These are phyloP conservation scores for Ceratobasidium sp. DNA, from an alignment of 1,284 basidiomycete species.

Conservation along the genomic window DNA sequence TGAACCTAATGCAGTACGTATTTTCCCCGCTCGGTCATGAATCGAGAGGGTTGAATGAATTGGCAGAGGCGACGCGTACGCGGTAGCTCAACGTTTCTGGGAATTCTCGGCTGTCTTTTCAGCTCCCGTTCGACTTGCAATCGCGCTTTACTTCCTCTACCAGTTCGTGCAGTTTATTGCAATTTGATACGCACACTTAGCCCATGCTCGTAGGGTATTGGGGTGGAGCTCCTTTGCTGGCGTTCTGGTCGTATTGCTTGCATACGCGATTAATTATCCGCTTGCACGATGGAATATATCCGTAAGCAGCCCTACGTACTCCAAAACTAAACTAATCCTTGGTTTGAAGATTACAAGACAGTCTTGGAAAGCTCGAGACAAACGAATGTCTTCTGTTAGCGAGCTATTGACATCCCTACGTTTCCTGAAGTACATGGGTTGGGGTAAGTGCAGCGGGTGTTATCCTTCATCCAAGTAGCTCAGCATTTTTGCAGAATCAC, in stretches of 20 bases:
- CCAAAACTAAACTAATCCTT: conserved; percentile 7
- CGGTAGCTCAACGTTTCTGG: conserved; percentile 79
- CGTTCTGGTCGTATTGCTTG: conserved; percentile 75
- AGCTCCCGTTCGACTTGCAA: conserved; percentile 78
- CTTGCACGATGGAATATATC: conserved; percentile 74
- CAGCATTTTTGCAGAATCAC: conserved; percentile 59
- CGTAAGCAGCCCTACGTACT: conserved; percentile 61
- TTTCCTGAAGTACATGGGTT: conserved; percentile 79
- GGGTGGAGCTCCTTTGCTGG: conserved; percentile 87
- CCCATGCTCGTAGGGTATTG: conserved; percentile 66
- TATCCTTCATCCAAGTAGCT: conserved; percentile 1
- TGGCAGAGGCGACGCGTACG: conserved; percentile 73
- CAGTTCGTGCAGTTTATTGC: conserved; percentile 61
- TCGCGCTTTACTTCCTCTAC: conserved; percentile 81
- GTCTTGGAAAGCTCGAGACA: conserved; percentile 78
- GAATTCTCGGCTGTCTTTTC: conserved; percentile 74
- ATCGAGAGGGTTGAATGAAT: not conserved
- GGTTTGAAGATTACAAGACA: conserved; percentile 66
- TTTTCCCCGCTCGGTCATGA: not conserved
- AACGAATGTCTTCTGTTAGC: conserved; percentile 80
- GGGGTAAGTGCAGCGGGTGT: conserved; percentile 62
- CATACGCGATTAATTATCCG: conserved; percentile 74
- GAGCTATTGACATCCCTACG: conserved; percentile 81
- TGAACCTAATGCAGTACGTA: conserved; percentile 63
- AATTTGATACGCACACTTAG: not conserved